Evolutionary conservation across 225 moss, liverwort and hornwort species (phyloP).

Genomic region (Marchantia paleacea): DNA sequence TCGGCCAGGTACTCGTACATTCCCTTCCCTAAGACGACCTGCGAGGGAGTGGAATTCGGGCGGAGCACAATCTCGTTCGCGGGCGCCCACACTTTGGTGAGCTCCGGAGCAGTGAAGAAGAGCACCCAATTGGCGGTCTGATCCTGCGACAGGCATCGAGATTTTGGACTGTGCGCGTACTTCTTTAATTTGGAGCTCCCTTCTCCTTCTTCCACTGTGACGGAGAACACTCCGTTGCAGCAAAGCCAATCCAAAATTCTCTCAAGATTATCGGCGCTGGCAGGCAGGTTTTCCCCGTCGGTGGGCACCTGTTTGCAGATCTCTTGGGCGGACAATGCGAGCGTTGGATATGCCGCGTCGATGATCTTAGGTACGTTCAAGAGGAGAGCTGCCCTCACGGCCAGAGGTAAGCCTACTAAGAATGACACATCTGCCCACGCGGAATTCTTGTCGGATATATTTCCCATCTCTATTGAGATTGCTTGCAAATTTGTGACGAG

Average conservation of each 20-base stretch:
- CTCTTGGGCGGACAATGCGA: conserved; percentile 31
- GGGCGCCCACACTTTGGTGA: not conserved
- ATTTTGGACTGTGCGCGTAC: conserved; percentile 25
- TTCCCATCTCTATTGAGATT: not conserved
- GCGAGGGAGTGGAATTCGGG: conserved; percentile 4
- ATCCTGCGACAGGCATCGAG: conserved; percentile 7
- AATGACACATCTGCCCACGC: conserved; percentile 3
- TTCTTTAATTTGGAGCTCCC: conserved; percentile 15
- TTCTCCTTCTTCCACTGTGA: not conserved
- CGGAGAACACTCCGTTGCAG: conserved; percentile 15
- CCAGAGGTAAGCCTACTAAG: conserved; percentile 17
- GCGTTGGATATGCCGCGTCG: conserved; percentile 18
- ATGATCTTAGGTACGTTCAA: conserved; percentile 37
- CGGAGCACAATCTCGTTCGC: conserved; percentile 22
- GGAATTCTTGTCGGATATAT: not conserved
- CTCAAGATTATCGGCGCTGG: conserved; percentile 18
- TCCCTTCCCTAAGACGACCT: conserved; percentile 20
- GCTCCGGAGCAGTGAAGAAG: conserved; percentile 17
- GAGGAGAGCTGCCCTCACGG: conserved; percentile 29
- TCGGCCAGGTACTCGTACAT: conserved; percentile 16
- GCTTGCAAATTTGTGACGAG: too few species aligned
- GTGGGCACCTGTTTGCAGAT: conserved; percentile 24
- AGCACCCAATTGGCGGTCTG: not conserved
- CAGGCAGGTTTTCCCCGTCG: not conserved
- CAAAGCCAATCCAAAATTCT: conserved; percentile 26